Base-by-base conservation (phyloP, 1,139 yeast genomes). In the Magnusiomyces magnusii region DNA sequence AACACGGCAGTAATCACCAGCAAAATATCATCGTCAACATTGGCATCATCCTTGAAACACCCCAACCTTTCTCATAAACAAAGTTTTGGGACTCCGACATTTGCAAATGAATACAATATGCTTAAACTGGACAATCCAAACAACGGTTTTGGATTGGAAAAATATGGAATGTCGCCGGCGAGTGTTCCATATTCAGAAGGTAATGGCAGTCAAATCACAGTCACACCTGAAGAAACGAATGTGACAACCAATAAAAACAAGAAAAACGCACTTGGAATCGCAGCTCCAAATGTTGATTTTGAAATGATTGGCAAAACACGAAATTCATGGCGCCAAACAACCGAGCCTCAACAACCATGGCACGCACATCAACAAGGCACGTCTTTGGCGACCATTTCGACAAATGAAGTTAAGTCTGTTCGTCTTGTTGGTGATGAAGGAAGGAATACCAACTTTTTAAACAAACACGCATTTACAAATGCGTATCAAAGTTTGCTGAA, bases 351-450 rank as follows among this genome's bases (percentile, higher is more conserved):
- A 52, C 69, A 68, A 44, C 64, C 73, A 59, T 74, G 79, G 75
- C 78, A 78, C 61, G 77, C 79, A 53, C 79, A 87, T 65, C 83
- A 81, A 55, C 87, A 95, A 23, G 78, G 83, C 61, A 82, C 81
- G 41, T 87, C 97, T 0, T 69, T 87, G 63, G 92, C 93, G 42
- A 90, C 97, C 0, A 93, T 91, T 31, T 85, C 93, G 55, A 88
- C 97, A 0, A 91, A 86, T 60, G 95, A 90, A 71, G 77, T 91
- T 54, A 80, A 90, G 68, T 86, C 91, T 10, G 90, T 93, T 47
- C 80, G 92, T 67, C 75, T 89, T 56, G 92, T 89, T 7, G 72
- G 71, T 10, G 62, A 28, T 5, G 65, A 63, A n/a, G 50, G 34
- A 5, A 44, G 17, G 27, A 25, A 44, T 7, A n/a, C n/a, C n/a